Evolutionary conservation across 1,284 basidiomycete species (phyloP).

Genomic region (Inonotus obliquus): DNA sequence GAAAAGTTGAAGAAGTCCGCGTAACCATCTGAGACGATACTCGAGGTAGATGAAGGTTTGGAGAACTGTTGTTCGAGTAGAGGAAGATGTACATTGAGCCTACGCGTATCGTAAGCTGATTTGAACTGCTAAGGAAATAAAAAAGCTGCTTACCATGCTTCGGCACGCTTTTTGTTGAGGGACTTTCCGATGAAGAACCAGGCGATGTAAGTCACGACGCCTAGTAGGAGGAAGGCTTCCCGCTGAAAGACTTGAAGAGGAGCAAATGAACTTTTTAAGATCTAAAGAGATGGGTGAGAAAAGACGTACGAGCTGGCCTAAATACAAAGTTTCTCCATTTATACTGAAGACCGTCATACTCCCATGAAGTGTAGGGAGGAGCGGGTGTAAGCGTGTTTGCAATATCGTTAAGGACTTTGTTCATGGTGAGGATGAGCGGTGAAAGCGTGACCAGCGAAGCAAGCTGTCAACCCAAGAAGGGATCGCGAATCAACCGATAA

Average conservation of each 20-base stretch:
- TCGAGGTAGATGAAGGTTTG: conserved; percentile 41
- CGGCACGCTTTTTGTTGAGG: conserved; percentile 49
- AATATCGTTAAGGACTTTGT: conserved; percentile 33
- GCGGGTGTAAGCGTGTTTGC: conserved; percentile 44
- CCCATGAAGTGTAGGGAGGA: conserved; percentile 34
- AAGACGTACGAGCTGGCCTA: conserved; percentile 65
- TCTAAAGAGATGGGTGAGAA: background rate
- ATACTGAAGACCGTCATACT: conserved; percentile 62
- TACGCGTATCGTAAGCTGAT: conserved; percentile 24
- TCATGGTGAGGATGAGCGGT: background rate
- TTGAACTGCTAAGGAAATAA: background rate
- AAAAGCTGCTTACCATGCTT: conserved; percentile 43
- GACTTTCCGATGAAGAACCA: conserved; percentile 52
- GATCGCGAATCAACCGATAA: background rate
- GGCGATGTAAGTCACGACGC: conserved; percentile 49
- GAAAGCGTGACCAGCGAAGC: background rate
- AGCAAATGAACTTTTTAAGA: background rate
- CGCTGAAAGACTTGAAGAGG: conserved; percentile 50
- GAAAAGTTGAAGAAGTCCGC: conserved; percentile 81
- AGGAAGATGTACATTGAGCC: conserved; percentile 52
- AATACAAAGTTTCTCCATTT: conserved; percentile 74
- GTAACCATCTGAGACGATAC: conserved; percentile 62
- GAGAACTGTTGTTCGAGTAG: conserved; percentile 67
- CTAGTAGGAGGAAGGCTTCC: conserved; percentile 55
- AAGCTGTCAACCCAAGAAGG: conserved; percentile 17